Conservation (phyloP, 352 stramenopile species). For the Pythium insidiosum region DNA sequence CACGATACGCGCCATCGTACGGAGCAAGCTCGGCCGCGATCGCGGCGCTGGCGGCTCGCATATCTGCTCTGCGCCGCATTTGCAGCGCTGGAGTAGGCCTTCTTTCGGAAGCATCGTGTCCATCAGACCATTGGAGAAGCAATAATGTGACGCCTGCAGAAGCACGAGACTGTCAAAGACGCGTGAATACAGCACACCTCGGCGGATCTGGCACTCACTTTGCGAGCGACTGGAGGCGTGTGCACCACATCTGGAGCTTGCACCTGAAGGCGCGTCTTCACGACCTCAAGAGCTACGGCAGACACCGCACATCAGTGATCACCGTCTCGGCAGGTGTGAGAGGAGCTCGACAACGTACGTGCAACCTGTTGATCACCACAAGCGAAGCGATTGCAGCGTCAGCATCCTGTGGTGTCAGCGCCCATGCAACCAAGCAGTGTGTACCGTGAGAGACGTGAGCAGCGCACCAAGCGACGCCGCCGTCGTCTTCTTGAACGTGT, state of each 20-base stretch:
- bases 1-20: slow-evolving; percentile 60
- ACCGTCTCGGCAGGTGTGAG: too few species aligned
- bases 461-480: slow-evolving; percentile 58
- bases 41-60: slow-evolving; percentile 24
- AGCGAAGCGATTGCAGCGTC: too few species aligned
- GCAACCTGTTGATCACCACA: too few species aligned
- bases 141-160: slow-evolving; percentile 55
- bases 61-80: slow-evolving; percentile 39
- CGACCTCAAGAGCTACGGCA: slow-evolving; percentile 64
- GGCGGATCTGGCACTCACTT: too few species aligned
- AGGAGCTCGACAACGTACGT: slow-evolving; percentile 41
- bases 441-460: slow-evolving; percentile 62
- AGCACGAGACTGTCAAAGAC: too few species aligned
- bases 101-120: slow-evolving; percentile 75
- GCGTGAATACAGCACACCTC: too few species aligned
- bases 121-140: slow-evolving; percentile 76
- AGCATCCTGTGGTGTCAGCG: too few species aligned
- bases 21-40: slow-evolving; percentile 26
- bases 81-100: slow-evolving; percentile 37
- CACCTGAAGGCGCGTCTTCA: slow-evolving; percentile 78
- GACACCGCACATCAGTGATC: slow-evolving; percentile 1
- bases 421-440: too few species aligned
- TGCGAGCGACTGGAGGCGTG: too few species aligned
- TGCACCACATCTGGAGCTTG: slow-evolving; percentile 53
- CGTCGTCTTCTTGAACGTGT: slow-evolving; percentile 51